Conservation (phyloP, 352 stramenopile genomes). For the Aphanomyces invadans region DNA sequence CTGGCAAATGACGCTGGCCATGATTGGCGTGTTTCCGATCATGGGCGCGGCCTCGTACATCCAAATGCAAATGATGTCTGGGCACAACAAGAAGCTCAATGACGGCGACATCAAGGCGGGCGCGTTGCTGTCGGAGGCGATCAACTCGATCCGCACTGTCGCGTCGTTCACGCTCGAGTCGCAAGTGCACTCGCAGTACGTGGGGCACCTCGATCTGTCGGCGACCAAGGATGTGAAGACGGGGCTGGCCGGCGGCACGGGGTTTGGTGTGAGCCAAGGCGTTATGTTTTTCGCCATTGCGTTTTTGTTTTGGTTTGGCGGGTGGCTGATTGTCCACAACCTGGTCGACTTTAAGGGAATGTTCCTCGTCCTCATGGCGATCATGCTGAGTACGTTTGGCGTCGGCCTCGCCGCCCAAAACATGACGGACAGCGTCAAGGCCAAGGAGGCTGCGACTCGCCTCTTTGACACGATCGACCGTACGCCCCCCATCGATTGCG, state of each 20-base stretch:
- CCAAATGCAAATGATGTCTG: slow-evolving; percentile 27
- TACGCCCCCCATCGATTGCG: slow-evolving; percentile 30
- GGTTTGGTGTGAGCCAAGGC: slow-evolving; percentile 58
- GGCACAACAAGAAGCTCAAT: slow-evolving; percentile 43
- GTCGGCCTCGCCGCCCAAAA: slow-evolving; percentile 32
- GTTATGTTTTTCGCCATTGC: slow-evolving; percentile 57
- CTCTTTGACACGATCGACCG: slow-evolving; percentile 53
- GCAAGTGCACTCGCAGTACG: slow-evolving; percentile 32
- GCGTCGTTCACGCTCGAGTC: slow-evolving; percentile 51
- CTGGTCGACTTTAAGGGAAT: slow-evolving; percentile 64
- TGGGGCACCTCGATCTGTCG: slow-evolving; percentile 32
- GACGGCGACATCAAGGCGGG: slow-evolving; percentile 39
- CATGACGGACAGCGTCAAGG: slow-evolving; percentile 32
- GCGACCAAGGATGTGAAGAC: slow-evolving; percentile 37
- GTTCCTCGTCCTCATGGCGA: slow-evolving; percentile 62
- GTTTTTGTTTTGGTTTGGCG: slow-evolving; percentile 69
- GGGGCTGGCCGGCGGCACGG: slow-evolving; percentile 45
- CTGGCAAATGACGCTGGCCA: slow-evolving; percentile 54
- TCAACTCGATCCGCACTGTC: slow-evolving; percentile 48
- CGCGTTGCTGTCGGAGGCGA: slow-evolving; percentile 37
- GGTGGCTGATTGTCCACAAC: slow-evolving; percentile 40
- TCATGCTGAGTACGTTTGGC: slow-evolving; percentile 43
- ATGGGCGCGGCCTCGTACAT: slow-evolving; percentile 29
- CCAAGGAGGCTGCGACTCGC: slow-evolving; percentile 28
- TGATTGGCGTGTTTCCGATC: slow-evolving; percentile 33